These are phyloP conservation scores for Phytophthora pistaciae DNA, from an alignment of 352 stramenopile genomes.

Conservation along the genomic window DNA sequence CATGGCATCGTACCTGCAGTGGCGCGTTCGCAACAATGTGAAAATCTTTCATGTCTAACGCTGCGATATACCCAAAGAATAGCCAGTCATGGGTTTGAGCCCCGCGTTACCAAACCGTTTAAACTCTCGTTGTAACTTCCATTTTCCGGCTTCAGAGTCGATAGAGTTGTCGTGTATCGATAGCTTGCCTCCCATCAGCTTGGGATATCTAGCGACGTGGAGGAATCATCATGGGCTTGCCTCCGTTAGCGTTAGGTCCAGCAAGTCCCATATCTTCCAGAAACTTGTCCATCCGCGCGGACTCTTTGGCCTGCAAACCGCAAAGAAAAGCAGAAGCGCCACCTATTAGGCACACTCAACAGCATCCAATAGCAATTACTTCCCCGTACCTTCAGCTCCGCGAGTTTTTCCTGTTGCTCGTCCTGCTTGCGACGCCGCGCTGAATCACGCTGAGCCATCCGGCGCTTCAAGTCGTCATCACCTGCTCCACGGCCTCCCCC, in stretches of 20 bases:
- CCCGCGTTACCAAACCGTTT: too few relatives aligned
- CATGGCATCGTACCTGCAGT: too few relatives aligned
- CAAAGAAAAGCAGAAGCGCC: not conserved
- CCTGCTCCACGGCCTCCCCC: constrained; percentile 30
- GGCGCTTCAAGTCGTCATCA: constrained; percentile 48
- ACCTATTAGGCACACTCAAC: constrained; percentile 2
- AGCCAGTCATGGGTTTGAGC: too few relatives aligned
- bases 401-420: constrained; percentile 49
- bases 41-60: too few relatives aligned
- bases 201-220: constrained; percentile 39
- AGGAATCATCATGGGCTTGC: constrained; percentile 64
- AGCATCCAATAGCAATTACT: not conserved
- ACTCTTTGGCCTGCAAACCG: constrained; percentile 63
- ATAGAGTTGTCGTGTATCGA: not conserved
- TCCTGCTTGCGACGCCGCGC: constrained; percentile 49
- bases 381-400: constrained; percentile 44
- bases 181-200: not conserved
- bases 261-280: constrained; percentile 73
- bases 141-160: not conserved
- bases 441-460: constrained; percentile 48
- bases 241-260: constrained; percentile 31
- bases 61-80: too few relatives aligned
- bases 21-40: too few relatives aligned
- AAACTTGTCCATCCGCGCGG: constrained; percentile 83
- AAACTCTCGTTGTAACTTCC: too few relatives aligned